Percentiles rank a stretch among this genome's conserved stretches.
Evolutionary conservation across 768 basidiomycete species (phyloP).

Genomic region (Lactifluus volemus): DNA sequence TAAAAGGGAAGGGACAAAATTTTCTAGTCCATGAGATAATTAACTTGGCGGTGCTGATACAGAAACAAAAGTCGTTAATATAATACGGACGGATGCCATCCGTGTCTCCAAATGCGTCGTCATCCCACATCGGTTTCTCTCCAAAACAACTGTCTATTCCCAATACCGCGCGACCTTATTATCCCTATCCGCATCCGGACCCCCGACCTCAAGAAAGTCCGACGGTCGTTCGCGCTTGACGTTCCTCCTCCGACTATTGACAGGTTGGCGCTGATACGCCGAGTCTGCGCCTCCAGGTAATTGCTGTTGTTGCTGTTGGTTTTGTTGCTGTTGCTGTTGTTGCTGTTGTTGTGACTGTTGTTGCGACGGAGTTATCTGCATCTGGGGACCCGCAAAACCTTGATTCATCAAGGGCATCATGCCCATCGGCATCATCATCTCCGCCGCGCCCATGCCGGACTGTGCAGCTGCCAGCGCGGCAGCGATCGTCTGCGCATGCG

Average conservation of each 20-base stretch:
- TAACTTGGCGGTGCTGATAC: no score
- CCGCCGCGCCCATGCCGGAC: conserved; percentile 29
- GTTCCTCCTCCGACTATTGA: conserved; percentile 72
- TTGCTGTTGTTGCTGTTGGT: conserved; percentile 49
- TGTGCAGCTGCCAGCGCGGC: conserved; percentile 41
- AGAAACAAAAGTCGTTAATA: no score
- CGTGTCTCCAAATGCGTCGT: no score
- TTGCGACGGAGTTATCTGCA: conserved; percentile 12
- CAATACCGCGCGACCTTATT: conserved; percentile 65
- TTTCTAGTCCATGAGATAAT: no score
- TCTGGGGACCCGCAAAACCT: conserved; percentile 13
- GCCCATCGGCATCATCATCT: conserved; percentile 30
- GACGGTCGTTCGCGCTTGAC: conserved; percentile 76
- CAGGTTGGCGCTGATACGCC: conserved; percentile 76
- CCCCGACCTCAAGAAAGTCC: conserved; percentile 67
- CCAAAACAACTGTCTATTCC: conserved; percentile 39
- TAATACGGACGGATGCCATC: no score
- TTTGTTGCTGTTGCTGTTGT: conserved; percentile 31
- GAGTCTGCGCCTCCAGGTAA: conserved; percentile 66
- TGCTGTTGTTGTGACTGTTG: conserved; percentile 37
- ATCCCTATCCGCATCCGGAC: conserved; percentile 42
- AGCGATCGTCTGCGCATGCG: conserved; percentile 68
- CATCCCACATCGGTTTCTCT: no score
- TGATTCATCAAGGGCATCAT: conserved; percentile 17
- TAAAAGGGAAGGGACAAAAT: no score